Percentiles rank a stretch among this genome's conserved stretches.
These are phyloP conservation scores for Diaporthe caulivora DNA, from an alignment of 2,329 filamentous ascomycete species.

Conservation along the genomic window DNA sequence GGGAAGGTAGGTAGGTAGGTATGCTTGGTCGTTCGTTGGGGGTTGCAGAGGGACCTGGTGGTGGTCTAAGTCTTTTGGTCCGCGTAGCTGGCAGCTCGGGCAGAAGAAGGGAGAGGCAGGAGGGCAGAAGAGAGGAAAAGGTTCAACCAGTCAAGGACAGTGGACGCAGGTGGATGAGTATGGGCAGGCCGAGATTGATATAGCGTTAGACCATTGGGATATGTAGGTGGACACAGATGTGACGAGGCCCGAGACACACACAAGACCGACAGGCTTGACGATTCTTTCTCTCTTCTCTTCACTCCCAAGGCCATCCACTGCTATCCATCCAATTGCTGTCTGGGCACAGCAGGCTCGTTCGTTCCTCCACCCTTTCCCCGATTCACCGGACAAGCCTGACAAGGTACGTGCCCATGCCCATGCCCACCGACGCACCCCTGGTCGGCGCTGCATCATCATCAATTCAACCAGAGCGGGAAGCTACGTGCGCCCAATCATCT, in stretches of 20 bases:
- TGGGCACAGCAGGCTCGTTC: background rate
- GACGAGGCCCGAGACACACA: slow-evolving; percentile 22
- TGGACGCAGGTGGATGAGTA: slow-evolving; percentile 12
- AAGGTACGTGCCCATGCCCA: slow-evolving; percentile 22
- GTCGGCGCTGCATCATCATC: slow-evolving; percentile 34
- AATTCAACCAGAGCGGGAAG: slow-evolving; percentile 34
- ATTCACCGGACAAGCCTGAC: slow-evolving; percentile 28
- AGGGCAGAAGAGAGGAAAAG: slow-evolving; percentile 8
- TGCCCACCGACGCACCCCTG: slow-evolving; percentile 14
- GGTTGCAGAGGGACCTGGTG: slow-evolving; percentile 1
- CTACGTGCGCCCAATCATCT: slow-evolving; percentile 32
- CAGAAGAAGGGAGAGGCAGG: slow-evolving; percentile 18
- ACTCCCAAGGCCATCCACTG: background rate
- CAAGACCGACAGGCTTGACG: slow-evolving; percentile 2
- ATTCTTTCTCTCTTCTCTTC: background rate
- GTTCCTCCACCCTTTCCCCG: slow-evolving; percentile 17
- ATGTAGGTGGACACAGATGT: slow-evolving; percentile 2
- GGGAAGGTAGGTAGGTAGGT: too few species aligned
- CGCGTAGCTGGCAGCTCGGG: slow-evolving; percentile 13
- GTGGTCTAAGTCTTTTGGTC: slow-evolving; percentile 23
- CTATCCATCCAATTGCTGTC: slow-evolving; percentile 8
- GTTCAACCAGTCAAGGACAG: slow-evolving; percentile 18
- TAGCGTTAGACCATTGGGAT: background rate
- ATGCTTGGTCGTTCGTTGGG: background rate
- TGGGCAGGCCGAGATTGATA: slow-evolving; percentile 27